Evolutionary conservation across 2,329 filamentous ascomycete species (phyloP), one percentile per base, ranked within the genome.

Genomic region (Bipolaris bicolor): DNA sequence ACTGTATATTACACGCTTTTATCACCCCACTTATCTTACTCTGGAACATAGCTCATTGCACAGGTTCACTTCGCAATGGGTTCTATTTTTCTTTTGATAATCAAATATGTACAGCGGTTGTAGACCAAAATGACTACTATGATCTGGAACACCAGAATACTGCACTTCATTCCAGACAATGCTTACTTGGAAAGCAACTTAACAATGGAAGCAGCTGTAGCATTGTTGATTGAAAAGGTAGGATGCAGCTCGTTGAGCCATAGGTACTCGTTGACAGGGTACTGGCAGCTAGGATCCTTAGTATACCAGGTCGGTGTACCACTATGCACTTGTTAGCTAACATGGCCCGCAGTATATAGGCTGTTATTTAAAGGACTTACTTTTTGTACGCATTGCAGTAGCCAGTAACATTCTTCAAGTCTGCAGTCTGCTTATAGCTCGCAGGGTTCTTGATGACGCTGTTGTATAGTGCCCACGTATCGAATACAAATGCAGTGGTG

Each of bases 201-300:
- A 1, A 59, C 69, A 40, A 75, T 65, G 7, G 65, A 68, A 55
- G 82, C 74, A 0, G 86, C 86, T 7, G 86, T 81, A 5, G 83
- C 82, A 49, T 87, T 83, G 61, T 88, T 86, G 51, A 88, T 81
- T 0, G 84, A 81, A 67, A 83, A 86, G 0, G 86, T 88, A n/a
- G 87, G 86, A 67, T 89, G 87, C 61, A 89, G 70, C 37, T 72
- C 78, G 64, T 89, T 88, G 29, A 88, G 75, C 86, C 86, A 89
- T 64, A 88, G 82, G 68, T 88, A 88, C 73, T 88, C 76, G 66
- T 88, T 83, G 2, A 87, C 84, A 0, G 83, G 76, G 43, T 84
- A 71, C 1, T 78, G 77, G 68, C 86, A 88, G 46, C 76, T 79
- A 16, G 68, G 55, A 39, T 75, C 63, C n/a, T 69, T 72, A 1